phyloP scores from a whole-genome alignment of 2,329 filamentous ascomycete genomes.

The Lachnellula subtilissima region DNA sequence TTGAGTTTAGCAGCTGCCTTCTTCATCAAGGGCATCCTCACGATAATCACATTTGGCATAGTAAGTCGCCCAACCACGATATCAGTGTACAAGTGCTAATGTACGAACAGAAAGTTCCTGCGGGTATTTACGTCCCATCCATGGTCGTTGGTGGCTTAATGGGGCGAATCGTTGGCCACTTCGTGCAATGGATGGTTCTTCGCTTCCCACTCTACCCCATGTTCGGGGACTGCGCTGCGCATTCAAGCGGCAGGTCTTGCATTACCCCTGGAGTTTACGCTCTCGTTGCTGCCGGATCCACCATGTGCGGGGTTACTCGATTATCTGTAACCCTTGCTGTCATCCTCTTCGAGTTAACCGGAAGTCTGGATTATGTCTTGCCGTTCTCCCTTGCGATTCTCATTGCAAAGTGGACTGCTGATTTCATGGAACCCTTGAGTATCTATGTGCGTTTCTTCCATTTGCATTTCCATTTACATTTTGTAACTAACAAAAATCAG shows the following conservation, averaged over 20 bases:
- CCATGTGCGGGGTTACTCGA: constrained; percentile 95
- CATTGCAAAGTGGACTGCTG: constrained; percentile 97
- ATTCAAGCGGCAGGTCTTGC: constrained; percentile 68
- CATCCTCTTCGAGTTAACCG: constrained; percentile 93
- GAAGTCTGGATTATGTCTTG: constrained; percentile 89
- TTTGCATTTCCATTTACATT: not conserved
- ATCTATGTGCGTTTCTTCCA: constrained; percentile 64
- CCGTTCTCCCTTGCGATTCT: constrained; percentile 90
- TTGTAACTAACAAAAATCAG: constrained; percentile 36
- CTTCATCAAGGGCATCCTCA: constrained; percentile 83
- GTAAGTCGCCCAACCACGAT: constrained; percentile 38
- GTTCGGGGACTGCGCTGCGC: constrained; percentile 68
- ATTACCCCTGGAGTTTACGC: constrained; percentile 97
- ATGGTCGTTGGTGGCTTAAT: constrained; percentile 97
- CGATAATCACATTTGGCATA: constrained; percentile 88
- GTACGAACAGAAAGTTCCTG: constrained; percentile 70
- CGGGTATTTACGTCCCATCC: constrained; percentile 95
- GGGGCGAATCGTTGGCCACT: constrained; percentile 81
- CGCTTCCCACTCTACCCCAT: constrained; percentile 65
- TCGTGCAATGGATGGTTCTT: constrained; percentile 76
- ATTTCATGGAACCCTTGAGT: constrained; percentile 87
- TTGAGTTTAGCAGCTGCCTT: constrained; percentile 70
- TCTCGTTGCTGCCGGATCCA: constrained; percentile 87
- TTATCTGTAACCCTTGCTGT: constrained; percentile 90
- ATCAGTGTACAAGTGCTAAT: constrained; percentile 6